Conservation (phyloP, 306 rosid genomes). For the Cicer chorassanicum region DNA sequence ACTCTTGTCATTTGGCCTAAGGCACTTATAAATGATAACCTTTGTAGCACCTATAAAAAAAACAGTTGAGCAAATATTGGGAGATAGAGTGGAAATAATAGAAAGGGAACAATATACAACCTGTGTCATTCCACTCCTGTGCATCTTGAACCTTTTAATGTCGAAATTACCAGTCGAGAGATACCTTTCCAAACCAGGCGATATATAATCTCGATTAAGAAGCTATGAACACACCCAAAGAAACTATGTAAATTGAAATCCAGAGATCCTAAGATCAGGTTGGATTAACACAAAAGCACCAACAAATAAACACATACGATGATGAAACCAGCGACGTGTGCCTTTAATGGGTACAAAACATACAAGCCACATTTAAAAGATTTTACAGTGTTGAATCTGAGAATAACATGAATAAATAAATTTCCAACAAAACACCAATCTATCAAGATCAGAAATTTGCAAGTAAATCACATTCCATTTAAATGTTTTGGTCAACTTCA, state of each 20-base stretch:
- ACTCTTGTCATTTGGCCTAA: slow-evolving; percentile 93
- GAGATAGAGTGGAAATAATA: slow-evolving; percentile 2
- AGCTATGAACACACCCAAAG: slow-evolving; percentile 44
- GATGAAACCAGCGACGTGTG: slow-evolving; percentile 4
- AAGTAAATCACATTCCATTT: slow-evolving; percentile 9
- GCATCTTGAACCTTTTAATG: slow-evolving; percentile 82
- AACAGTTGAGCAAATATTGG: slow-evolving; percentile 35
- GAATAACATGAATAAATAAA: slow-evolving; percentile 23
- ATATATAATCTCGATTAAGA: slow-evolving; percentile 48
- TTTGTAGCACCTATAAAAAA: slow-evolving; percentile 66
- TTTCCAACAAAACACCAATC: slow-evolving; percentile 14
- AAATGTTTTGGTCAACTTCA: slow-evolving; percentile 30
- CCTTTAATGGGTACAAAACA: slow-evolving; percentile 27
- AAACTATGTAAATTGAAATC: slow-evolving; percentile 16
- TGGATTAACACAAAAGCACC: slow-evolving; percentile 10
- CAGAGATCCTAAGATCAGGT: slow-evolving; percentile 13
- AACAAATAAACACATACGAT: slow-evolving; percentile 29
- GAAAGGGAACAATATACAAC: slow-evolving; percentile 46
- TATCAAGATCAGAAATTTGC: slow-evolving; percentile 18
- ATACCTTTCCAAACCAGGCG: slow-evolving; percentile 75
- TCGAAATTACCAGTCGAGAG: slow-evolving; percentile 92
- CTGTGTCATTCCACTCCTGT: slow-evolving; percentile 93
- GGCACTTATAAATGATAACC: slow-evolving; percentile 78
- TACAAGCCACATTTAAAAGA: slow-evolving; percentile 14
- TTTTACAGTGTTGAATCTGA: neutral